phyloP scores from a whole-genome alignment of 2,329 filamentous ascomycete genomes.

The Aspergillus fijiensis region DNA sequence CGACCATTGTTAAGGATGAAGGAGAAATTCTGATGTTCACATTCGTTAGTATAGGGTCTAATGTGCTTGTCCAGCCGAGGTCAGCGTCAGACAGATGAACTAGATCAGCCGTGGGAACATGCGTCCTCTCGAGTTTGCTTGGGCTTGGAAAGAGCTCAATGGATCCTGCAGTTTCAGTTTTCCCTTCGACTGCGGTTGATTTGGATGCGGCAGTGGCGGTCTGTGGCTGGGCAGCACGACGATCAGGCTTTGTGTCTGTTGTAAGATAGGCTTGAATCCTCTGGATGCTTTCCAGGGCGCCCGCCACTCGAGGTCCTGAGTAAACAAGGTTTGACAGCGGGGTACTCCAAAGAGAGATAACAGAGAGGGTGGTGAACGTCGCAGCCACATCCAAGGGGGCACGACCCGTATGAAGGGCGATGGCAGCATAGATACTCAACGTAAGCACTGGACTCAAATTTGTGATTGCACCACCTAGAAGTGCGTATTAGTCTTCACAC shows the following conservation, averaged over 20 bases:
- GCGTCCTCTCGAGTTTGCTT: not conserved
- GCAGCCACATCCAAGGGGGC: not conserved
- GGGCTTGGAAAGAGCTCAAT: not conserved
- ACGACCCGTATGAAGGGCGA: not conserved
- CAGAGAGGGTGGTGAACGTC: not conserved
- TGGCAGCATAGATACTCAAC: not conserved
- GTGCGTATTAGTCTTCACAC: not conserved
- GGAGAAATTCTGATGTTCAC: not conserved
- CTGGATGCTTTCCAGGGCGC: not conserved
- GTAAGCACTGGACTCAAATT: slow-evolving; percentile 1
- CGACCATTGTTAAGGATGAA: not conserved
- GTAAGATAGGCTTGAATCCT: not conserved
- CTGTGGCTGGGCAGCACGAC: not conserved
- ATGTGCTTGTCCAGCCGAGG: not conserved
- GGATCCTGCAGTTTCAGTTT: not conserved
- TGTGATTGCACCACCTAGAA: not conserved
- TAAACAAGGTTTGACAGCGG: not conserved
- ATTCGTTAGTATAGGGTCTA: not conserved
- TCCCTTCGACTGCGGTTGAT: not conserved
- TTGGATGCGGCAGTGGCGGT: too few species aligned
- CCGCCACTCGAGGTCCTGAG: not conserved
- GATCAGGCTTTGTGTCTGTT: not conserved
- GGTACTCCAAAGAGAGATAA: not conserved
- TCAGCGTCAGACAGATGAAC: not conserved
- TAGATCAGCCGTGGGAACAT: not conserved